Evolutionary conservation across 306 rosid genomes (phyloP), one percentile per base, ranked within the genome.

Genomic region (Ochetophila trinervis): DNA sequence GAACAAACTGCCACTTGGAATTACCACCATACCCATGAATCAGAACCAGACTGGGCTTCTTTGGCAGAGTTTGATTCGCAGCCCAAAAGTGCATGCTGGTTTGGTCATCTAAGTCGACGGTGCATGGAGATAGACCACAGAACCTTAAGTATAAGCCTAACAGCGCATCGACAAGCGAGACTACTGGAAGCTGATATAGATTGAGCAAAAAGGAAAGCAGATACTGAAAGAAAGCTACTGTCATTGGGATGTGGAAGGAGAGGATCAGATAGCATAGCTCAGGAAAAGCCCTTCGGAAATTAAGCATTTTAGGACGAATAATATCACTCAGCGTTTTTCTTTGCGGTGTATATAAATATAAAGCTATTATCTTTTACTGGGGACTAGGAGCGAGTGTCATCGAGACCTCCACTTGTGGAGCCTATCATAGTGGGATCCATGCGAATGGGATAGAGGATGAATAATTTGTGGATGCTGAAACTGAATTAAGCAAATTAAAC

Each of bases 11-110:
- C 81, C 85, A 83, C 53, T 57, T 53, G 5, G 81, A 67, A 13
- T 72, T 74, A 20, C 80, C 85, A 12, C 81, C 83, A 34, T 70
- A 84, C 15, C 88, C 79, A 53, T 83, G 88, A 56, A 83, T 53
- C 53, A 80, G 60, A 10, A 60, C 58, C 8, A 78, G 45, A 45
- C 44, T 53, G 8, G 81, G 77, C 56, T 69, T 69, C 16, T 75
- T 5, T 0, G 24, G 45, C 10, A 63, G 57, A 8, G 44, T 50
- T 12, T 30, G 69, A 4, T 59, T 71, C 4, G 85, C 62, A 16
- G 45, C 36, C 83, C 79, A 78, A 37, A 84, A 77, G 8, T 84
- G 79, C 75, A 80, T 53, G 30, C 66, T 73, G 54, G 83, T 84
- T 48, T 71, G 73, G 16, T 74, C 66, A 44, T 77, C 83, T 16